Evolutionary conservation across 805 yeast genomes (phyloP).

Genomic region (Ogataea methylovora): DNA sequence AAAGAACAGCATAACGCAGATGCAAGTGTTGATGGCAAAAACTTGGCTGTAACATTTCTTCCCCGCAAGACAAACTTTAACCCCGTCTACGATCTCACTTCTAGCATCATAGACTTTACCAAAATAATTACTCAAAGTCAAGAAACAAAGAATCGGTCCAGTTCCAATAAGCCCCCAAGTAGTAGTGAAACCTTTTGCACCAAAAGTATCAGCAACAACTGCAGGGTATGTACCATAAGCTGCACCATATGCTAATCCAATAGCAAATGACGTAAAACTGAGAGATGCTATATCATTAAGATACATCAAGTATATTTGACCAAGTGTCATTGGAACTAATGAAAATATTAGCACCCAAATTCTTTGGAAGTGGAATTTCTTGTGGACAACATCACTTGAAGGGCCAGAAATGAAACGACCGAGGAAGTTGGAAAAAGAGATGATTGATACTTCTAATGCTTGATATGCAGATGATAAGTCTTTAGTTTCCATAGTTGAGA

Average conservation of each 20-base stretch:
- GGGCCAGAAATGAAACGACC: conserved; percentile 65
- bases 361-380: conserved; percentile 46
- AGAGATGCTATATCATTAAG: conserved; percentile 35
- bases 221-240: conserved; percentile 73
- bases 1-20: conserved; percentile 20
- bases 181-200: conserved; percentile 60
- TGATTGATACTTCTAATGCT: conserved; percentile 62
- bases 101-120: conserved; percentile 45
- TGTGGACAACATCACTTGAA: conserved; percentile 51
- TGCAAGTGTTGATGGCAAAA: conserved; percentile 30
- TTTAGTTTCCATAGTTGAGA: conserved; percentile 6
- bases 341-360: conserved; percentile 55
- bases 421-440: conserved; percentile 56
- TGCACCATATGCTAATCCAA: conserved; percentile 65
- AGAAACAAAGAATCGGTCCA: conserved; percentile 55
- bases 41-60: conserved; percentile 41
- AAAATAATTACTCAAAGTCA: conserved; percentile 44
- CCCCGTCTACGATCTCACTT: conserved; percentile 33
- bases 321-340: conserved; percentile 27
- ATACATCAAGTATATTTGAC: conserved; percentile 28
- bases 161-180: conserved; percentile 72
- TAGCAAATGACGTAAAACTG: conserved; percentile 41
- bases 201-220: conserved; percentile 64
- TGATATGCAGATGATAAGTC: conserved; percentile 43
- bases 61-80: conserved; percentile 34